These are phyloP conservation scores for Tolypocladium guangdongense DNA, from an alignment of 2,329 filamentous ascomycete species.

Conservation along the genomic window DNA sequence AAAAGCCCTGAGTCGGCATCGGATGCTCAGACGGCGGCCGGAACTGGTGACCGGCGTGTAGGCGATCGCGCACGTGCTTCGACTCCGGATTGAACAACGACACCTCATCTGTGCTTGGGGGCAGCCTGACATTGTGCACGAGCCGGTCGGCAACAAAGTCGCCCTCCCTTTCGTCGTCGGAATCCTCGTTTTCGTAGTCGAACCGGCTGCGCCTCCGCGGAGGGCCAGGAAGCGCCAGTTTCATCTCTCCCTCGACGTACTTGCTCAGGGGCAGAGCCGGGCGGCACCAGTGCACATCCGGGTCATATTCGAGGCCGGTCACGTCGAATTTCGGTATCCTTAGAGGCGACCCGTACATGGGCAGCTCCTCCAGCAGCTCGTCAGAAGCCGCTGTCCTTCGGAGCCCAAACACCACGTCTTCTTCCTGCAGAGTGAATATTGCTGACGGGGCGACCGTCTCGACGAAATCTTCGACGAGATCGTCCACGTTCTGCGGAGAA, in stretches of 20 bases:
- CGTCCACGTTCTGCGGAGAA: slow-evolving; percentile 33
- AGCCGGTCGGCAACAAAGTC: slow-evolving; percentile 46
- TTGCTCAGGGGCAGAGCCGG: slow-evolving; percentile 79
- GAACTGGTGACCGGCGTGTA: slow-evolving; percentile 88
- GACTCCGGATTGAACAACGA: slow-evolving; percentile 85
- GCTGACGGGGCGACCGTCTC: slow-evolving; percentile 58
- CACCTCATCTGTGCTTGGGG: slow-evolving; percentile 63
- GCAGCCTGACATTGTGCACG: slow-evolving; percentile 36
- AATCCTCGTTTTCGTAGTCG: slow-evolving; percentile 64
- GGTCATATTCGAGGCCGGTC: slow-evolving; percentile 46
- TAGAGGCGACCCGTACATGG: slow-evolving; percentile 61
- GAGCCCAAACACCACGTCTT: slow-evolving; percentile 72
- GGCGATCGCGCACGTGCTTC: slow-evolving; percentile 76
- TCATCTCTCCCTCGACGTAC: slow-evolving; percentile 72
- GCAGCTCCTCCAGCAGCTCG: slow-evolving; percentile 68
- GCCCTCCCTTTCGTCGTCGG: slow-evolving; percentile 44
- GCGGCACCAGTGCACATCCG: slow-evolving; percentile 62
- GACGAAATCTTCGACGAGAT: slow-evolving; percentile 26
- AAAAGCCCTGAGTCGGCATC: slow-evolving; percentile 87
- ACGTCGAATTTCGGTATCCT: slow-evolving; percentile 47
- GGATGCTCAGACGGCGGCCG: slow-evolving; percentile 80
- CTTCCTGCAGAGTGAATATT: slow-evolving; percentile 71
- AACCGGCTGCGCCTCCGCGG: slow-evolving; percentile 73
- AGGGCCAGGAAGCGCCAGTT: slow-evolving; percentile 53
- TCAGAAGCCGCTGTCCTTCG: slow-evolving; percentile 65